A percentile compares a stretch with the other conserved stretches of the same genome.
phyloP scores from a whole-genome alignment of 768 basidiomycete species.

The Rickenella mellea region DNA sequence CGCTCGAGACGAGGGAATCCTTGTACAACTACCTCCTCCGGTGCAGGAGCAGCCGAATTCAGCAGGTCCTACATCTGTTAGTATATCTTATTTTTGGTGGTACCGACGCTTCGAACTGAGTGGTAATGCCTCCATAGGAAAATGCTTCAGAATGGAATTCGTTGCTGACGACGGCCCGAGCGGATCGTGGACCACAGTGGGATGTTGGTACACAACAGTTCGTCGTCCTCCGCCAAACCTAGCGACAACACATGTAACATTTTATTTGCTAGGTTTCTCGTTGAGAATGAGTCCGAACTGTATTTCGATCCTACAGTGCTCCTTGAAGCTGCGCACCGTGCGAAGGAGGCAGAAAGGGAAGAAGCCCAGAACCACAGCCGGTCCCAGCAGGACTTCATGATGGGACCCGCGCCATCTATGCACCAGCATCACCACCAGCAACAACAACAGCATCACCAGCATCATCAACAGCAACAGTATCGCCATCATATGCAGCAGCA shows the following conservation, averaged over 20 bases:
- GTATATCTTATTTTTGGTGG: constrained; percentile 18
- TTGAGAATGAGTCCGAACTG: constrained; percentile 61
- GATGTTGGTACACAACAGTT: constrained; percentile 82
- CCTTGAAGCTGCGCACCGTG: constrained; percentile 24
- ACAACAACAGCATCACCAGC: constrained; percentile 18
- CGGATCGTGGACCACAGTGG: constrained; percentile 80
- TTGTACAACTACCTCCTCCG: constrained; percentile 55
- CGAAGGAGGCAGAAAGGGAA: constrained; percentile 22
- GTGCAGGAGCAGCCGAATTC: constrained; percentile 39
- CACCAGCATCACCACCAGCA: constrained; percentile 2
- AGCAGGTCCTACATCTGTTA: constrained; percentile 56
- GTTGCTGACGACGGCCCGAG: constrained; percentile 64
- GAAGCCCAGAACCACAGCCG: constrained; percentile 12
- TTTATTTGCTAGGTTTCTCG: constrained; percentile 46
- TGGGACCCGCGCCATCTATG: not conserved
- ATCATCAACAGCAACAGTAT: constrained; percentile 18
- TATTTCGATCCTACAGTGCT: constrained; percentile 66
- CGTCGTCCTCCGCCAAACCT: constrained; percentile 18
- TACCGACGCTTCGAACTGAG: not conserved
- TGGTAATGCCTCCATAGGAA: constrained; percentile 33
- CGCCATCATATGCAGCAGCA: constrained; percentile 12
- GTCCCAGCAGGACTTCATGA: constrained; percentile 9
- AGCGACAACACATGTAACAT: not conserved
- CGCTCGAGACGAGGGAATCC: constrained; percentile 37
- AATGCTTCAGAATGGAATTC: constrained; percentile 86